These are phyloP conservation scores for Diversispora epigaea DNA, from an alignment of 192 early-diverging fungal genomes.

Conservation along the genomic window DNA sequence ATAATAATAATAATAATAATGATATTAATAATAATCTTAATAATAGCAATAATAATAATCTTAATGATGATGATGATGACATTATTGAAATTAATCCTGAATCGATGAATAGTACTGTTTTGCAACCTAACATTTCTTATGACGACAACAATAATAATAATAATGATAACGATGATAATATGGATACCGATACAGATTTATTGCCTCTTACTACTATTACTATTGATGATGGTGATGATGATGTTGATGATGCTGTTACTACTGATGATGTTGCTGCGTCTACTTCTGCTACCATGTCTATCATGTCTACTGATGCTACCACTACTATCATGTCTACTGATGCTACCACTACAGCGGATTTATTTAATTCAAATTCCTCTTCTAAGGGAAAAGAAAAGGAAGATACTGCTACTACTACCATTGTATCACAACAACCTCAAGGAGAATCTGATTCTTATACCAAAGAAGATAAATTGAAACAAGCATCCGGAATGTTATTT, in stretches of 20 bases:
- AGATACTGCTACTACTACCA: not conserved
- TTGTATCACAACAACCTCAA: not conserved
- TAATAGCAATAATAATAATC: too few relatives aligned
- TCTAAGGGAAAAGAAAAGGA: conserved; percentile 27
- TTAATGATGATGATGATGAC: too few relatives aligned
- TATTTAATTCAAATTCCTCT: not conserved
- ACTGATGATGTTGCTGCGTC: not conserved
- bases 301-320: too few relatives aligned
- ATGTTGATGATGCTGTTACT: not conserved
- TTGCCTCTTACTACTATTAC: not conserved
- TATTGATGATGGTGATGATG: not conserved
- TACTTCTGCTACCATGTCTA: too few relatives aligned
- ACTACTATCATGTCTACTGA: not conserved
- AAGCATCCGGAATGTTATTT: conserved; percentile 39
- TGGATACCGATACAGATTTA: conserved; percentile 1
- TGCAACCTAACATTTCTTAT: too few relatives aligned
- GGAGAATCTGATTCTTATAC: not conserved
- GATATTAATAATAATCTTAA: too few relatives aligned
- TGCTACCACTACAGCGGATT: not conserved
- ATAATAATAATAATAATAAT: too few relatives aligned
- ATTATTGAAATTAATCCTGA: too few relatives aligned
- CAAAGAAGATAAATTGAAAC: conserved; percentile 17
- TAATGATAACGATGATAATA: not conserved
- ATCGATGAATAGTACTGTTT: too few relatives aligned
- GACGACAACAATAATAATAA: not conserved